Percentiles rank a stretch among this genome's conserved stretches.
Conservation (phyloP, 148 eudicot species). For the Talinum fruticosum region DNA sequence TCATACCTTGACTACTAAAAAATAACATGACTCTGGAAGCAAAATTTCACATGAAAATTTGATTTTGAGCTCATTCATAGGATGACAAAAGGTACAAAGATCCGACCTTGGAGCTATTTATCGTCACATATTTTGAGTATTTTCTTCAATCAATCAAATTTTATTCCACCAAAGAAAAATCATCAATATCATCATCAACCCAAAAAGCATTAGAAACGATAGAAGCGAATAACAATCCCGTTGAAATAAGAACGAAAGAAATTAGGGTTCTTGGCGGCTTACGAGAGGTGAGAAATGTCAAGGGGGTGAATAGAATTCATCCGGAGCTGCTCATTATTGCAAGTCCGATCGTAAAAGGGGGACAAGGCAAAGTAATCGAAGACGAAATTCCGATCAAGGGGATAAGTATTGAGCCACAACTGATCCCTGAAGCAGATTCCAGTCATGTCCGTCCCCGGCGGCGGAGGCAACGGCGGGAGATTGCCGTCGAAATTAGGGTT, state of each 20-base stretch:
- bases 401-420: slow-evolving; percentile 79
- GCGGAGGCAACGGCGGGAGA: slow-evolving; percentile 45
- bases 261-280: slow-evolving; percentile 15
- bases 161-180: neutral
- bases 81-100: neutral
- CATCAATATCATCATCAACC: neutral
- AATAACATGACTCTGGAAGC: neutral
- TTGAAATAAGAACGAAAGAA: neutral
- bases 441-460: slow-evolving; percentile 93
- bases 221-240: neutral
- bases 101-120: neutral
- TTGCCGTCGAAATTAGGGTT: slow-evolving; percentile 49
- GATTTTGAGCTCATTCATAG: neutral
- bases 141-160: neutral
- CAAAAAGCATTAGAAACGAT: neutral
- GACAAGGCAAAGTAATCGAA: slow-evolving; percentile 94
- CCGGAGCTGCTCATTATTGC: slow-evolving; percentile 76
- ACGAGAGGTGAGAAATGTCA: slow-evolving; percentile 86
- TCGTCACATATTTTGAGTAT: neutral
- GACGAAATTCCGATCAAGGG: slow-evolving; percentile 76
- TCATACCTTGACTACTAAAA: neutral
- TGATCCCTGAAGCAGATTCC: slow-evolving; percentile 94
- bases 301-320: slow-evolving; percentile 78
- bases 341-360: slow-evolving; percentile 81
- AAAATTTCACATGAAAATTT: no score